phyloP scores from a whole-genome alignment of 2,329 filamentous ascomycete species.

The Acephala macrosclerotiorum region DNA sequence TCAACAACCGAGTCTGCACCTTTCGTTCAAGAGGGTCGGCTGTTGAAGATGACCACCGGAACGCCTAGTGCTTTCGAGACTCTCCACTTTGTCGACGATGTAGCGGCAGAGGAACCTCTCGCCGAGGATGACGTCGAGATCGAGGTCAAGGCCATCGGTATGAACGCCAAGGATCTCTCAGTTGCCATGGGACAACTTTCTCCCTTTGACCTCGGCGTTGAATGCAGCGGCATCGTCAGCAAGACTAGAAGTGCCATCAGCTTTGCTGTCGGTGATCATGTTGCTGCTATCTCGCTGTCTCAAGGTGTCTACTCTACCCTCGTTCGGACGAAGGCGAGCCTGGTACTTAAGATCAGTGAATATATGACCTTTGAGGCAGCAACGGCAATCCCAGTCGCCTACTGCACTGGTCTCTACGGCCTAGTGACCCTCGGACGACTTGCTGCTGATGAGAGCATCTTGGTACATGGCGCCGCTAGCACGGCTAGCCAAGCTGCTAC shows the following conservation, averaged over 20 bases:
- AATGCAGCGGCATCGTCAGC: constrained; percentile 46
- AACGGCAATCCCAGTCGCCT: constrained; percentile 38
- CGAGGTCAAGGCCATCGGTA: constrained; percentile 42
- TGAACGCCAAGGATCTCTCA: constrained; percentile 43
- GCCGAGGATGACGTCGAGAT: constrained; percentile 38
- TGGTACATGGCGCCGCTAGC: constrained; percentile 47
- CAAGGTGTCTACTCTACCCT: constrained; percentile 37
- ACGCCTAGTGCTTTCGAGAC: constrained; percentile 39
- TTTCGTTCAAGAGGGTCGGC: constrained; percentile 32
- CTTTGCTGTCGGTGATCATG: constrained; percentile 43
- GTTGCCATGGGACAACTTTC: constrained; percentile 44
- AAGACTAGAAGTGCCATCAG: constrained; percentile 41
- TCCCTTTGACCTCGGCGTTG: constrained; percentile 43
- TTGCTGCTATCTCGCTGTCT: constrained; percentile 38
- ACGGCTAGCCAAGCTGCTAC: constrained; percentile 47
- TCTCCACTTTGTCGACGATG: constrained; percentile 39
- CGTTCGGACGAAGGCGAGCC: constrained; percentile 33
- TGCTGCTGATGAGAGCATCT: constrained; percentile 39
- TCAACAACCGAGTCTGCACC: constrained; percentile 29
- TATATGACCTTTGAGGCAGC: constrained; percentile 35
- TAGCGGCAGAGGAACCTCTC: constrained; percentile 21
- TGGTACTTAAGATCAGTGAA: constrained; percentile 33
- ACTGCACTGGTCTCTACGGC: constrained; percentile 39
- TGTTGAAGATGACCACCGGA: constrained; percentile 36
- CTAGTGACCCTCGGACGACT: constrained; percentile 39